Conservation (phyloP, 73 alveolate species). For the Durusdinium trenchii region DNA sequence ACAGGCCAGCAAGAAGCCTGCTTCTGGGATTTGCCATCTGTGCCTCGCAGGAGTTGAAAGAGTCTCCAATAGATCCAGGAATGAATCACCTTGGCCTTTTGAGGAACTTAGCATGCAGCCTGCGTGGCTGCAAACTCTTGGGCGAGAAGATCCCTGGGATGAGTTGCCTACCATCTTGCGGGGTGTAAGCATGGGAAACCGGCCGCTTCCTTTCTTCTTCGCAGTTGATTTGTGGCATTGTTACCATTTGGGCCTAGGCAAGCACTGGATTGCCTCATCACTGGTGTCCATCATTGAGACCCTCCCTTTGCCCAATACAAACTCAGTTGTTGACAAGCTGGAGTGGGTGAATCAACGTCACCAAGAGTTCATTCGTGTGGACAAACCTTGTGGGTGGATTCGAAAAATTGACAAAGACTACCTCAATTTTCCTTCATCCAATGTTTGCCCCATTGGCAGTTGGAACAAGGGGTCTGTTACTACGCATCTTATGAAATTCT, state of each 20-base stretch:
- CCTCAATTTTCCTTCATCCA: not conserved
- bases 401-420: not conserved
- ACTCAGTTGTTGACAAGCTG: not conserved
- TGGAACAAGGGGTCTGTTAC: not conserved
- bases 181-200: not conserved
- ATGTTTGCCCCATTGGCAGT: not conserved
- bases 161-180: not conserved
- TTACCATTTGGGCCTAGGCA: conserved; percentile 26
- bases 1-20: not conserved
- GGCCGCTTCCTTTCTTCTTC: not conserved
- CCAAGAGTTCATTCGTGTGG: not conserved
- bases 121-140: not conserved
- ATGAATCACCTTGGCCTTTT: not conserved
- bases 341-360: not conserved
- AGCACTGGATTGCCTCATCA: not conserved
- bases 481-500: not conserved
- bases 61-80: not conserved
- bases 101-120: not conserved
- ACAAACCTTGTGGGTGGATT: not conserved
- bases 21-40: conserved; percentile 14
- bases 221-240: not conserved
- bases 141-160: not conserved
- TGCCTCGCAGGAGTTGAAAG: conserved; percentile 44
- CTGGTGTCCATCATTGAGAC: not conserved
- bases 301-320: not conserved